phyloP scores from a whole-genome alignment of 2,329 filamentous ascomycete species.

The Ophiostoma himal-ulmi region DNA sequence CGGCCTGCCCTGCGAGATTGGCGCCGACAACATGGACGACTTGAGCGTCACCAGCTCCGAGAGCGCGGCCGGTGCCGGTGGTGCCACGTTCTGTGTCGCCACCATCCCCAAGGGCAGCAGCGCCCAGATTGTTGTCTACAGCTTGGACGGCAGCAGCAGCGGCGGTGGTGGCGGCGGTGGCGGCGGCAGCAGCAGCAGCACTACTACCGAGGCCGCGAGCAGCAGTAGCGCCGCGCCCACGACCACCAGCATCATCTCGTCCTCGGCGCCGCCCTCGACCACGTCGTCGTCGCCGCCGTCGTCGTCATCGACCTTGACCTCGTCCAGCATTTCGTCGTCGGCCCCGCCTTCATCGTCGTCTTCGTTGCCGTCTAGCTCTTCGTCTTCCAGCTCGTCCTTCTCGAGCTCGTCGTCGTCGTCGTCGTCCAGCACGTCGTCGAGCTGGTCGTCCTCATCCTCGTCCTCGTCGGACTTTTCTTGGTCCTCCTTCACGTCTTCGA shows the following conservation, averaged over 20 bases:
- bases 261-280: conserved; percentile 25
- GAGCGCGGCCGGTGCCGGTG: conserved; percentile 57
- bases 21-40: conserved; percentile 50
- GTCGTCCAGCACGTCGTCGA: conserved; percentile 29
- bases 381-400: neutral
- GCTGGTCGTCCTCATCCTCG: conserved; percentile 27
- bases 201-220: neutral
- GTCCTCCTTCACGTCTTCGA: conserved; percentile 22
- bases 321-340: neutral
- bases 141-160: conserved; percentile 36
- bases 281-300: neutral
- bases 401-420: conserved; percentile 2
- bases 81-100: conserved; percentile 67
- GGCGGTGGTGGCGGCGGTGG: conserved; percentile 25
- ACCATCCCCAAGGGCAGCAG: conserved; percentile 62
- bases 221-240: conserved; percentile 12
- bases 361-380: neutral
- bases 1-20: conserved; percentile 68
- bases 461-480: conserved; percentile 25
- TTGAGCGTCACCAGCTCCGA: conserved; percentile 55
- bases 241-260: conserved; percentile 23
- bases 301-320: neutral
- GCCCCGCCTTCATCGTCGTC: neutral
- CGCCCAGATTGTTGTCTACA: conserved; percentile 62
- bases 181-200: conserved; percentile 9